Conservation (phyloP, 371 early-diverging fungal species). For the Mortierella sp. region DNA sequence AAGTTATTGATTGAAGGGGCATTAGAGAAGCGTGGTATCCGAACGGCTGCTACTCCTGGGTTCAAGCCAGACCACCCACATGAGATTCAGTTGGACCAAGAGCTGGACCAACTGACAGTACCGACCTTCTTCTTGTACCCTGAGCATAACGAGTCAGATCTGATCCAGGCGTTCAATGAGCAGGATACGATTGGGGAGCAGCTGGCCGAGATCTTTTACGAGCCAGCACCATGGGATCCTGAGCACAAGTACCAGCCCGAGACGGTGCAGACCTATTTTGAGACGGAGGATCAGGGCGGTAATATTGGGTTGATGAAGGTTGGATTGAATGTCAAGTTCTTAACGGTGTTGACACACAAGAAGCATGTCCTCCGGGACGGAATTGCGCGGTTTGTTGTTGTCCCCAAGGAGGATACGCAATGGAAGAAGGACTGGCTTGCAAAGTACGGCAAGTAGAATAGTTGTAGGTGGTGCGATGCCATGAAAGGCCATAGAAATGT, state of each 20-base stretch:
- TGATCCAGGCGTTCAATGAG: constrained; percentile 91
- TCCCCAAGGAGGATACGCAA: constrained; percentile 55
- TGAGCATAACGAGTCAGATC: constrained; percentile 92
- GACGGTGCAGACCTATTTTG: constrained; percentile 86
- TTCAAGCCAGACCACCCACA: constrained; percentile 62
- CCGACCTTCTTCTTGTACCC: constrained; percentile 97
- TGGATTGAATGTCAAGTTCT: constrained; percentile 60
- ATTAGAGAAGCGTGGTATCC: constrained; percentile 69
- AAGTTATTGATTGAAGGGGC: constrained; percentile 48
- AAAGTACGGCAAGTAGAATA: constrained; percentile 48
- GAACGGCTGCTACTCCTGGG: constrained; percentile 62
- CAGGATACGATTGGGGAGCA: constrained; percentile 87
- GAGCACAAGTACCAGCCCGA: constrained; percentile 76
- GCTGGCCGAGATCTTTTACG: constrained; percentile 86
- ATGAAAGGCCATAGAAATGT: background rate
- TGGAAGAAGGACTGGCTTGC: constrained; percentile 60
- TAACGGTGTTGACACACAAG: constrained; percentile 46
- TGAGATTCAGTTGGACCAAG: constrained; percentile 77
- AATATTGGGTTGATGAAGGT: constrained; percentile 79
- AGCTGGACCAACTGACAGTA: constrained; percentile 78
- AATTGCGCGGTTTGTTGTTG: constrained; percentile 52
- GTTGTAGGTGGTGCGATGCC: no score
- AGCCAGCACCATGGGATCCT: constrained; percentile 89
- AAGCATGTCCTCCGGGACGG: constrained; percentile 54
- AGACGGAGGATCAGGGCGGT: constrained; percentile 72